These are phyloP conservation scores for Pneumocystis sp. DNA, from an alignment of 1,139 yeast species.

Conservation along the genomic window DNA sequence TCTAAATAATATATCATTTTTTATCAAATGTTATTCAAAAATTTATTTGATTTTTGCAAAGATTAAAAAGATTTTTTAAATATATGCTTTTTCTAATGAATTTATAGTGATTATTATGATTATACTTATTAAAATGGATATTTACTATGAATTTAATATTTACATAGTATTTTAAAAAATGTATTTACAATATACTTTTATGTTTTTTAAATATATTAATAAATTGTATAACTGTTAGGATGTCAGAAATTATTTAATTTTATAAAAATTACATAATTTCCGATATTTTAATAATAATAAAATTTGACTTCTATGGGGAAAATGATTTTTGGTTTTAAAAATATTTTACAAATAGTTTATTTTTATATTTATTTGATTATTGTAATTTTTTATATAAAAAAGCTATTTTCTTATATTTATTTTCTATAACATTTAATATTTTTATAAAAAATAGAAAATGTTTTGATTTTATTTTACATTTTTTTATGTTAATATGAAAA, in stretches of 20 bases:
- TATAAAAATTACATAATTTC: not conserved
- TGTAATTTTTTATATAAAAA: no score
- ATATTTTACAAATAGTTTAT: not conserved
- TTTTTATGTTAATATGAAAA: no score
- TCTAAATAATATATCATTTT: not conserved
- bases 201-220: not conserved
- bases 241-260: not conserved
- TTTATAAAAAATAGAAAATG: no score
- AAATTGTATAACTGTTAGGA: not conserved
- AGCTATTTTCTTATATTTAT: no score
- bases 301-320: not conserved
- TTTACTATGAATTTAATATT: not conserved
- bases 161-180: not conserved
- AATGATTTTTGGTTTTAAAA: not conserved
- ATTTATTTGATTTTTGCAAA: not conserved
- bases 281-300: not conserved
- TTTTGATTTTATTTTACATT: no score
- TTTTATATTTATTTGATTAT: no score
- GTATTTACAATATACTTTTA: not conserved
- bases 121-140: not conserved
- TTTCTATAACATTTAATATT: no score
- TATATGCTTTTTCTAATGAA: not conserved
- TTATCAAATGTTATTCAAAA: not conserved
- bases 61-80: not conserved
- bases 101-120: not conserved